phyloP scores from a whole-genome alignment of 2,329 filamentous ascomycete species.

The Emergomyces orientalis region DNA sequence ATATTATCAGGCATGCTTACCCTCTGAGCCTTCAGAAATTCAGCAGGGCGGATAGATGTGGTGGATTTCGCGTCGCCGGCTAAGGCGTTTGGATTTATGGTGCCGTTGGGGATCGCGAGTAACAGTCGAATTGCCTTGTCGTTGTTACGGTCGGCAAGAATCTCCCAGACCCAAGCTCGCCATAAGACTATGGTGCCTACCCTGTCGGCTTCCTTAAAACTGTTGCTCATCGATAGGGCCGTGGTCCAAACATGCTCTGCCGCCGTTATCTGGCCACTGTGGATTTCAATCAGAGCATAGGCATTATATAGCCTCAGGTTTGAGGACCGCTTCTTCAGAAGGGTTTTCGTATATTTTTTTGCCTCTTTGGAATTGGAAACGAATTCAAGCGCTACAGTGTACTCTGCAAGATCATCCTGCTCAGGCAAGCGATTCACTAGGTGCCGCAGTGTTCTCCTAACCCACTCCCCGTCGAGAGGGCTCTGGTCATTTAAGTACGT shows the following conservation, averaged over 20 bases:
- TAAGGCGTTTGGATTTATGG: conserved; percentile 25
- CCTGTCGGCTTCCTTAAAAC: conserved; percentile 28
- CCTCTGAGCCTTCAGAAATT: conserved; percentile 30
- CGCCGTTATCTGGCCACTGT: conserved; percentile 47
- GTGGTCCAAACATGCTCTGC: conserved; percentile 58
- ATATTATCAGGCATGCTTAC: conserved; percentile 24
- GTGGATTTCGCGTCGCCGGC: conserved; percentile 14
- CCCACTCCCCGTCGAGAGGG: conserved; percentile 39
- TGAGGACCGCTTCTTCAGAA: conserved; percentile 59
- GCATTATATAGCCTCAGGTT: conserved; percentile 65
- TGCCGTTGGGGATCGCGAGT: conserved; percentile 31
- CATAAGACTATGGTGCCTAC: conserved; percentile 42
- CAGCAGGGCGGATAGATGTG: conserved; percentile 23
- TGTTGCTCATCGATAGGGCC: conserved; percentile 51
- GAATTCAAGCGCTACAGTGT: conserved; percentile 60
- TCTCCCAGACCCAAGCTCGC: conserved; percentile 59
- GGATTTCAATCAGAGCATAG: conserved; percentile 64
- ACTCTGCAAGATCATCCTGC: conserved; percentile 53
- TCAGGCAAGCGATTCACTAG: conserved; percentile 40
- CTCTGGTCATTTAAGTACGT: conserved; percentile 20
- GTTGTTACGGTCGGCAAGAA: conserved; percentile 42
- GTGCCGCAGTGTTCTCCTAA: conserved; percentile 48
- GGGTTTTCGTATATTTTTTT: conserved; percentile 60
- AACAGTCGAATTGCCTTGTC: conserved; percentile 32
- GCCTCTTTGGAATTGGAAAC: conserved; percentile 45